Base-by-base conservation (phyloP, 176 grass and related monocot species). In the Oryza glumipatula region DNA sequence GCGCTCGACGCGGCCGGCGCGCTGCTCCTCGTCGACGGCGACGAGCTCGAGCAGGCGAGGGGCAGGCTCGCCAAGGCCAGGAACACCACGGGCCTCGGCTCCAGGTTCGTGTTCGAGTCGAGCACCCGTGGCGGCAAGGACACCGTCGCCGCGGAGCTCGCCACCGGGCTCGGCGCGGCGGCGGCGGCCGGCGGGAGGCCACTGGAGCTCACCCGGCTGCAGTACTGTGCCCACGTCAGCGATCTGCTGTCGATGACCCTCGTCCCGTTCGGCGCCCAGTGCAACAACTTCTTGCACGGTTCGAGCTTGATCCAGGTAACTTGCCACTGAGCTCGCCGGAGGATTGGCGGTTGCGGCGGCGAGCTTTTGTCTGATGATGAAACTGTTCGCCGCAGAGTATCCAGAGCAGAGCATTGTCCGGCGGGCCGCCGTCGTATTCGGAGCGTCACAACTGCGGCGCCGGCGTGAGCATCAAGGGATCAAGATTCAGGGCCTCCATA, bases 181-280 rank as follows among this genome's bases (percentile, higher is more conserved):
- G 86, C 89, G n/a, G 86, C 89, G 24, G 88, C 73, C 54, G 67
- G 54, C 3, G 86, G 91, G 22, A 95, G 80, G 14, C 85, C 91
- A 3, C 80, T 98, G 11, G 87, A 93, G 75, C 82, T 98, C 16
- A 82, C 93, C 9, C 93, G 90, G 24, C n/a, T 94, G 64, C 94
- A 93, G 83, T 98, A 98, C 66, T 73, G 74, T 33, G 89, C 91
- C 7, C 87, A 76, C 43, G 58, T 98, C 83, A 81, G 84, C 73
- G 71, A 92, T 13, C 73, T 41, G 77, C 61, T 94, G 9, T 95
- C 91, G 24, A 58, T 93, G 72, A 79, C 85, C 63, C 85, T 90
- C 16, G 80, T 95, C 38, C 93, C 95, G 2, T 92, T 93, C 47
- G 95, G 93, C 80, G 93, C 93, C 24, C 88, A 69, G 39, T 98